Evolutionary conservation across 106 monocot genomes (phyloP), one percentile per base, ranked within the genome.

Genomic region (Allium fistulosum): DNA sequence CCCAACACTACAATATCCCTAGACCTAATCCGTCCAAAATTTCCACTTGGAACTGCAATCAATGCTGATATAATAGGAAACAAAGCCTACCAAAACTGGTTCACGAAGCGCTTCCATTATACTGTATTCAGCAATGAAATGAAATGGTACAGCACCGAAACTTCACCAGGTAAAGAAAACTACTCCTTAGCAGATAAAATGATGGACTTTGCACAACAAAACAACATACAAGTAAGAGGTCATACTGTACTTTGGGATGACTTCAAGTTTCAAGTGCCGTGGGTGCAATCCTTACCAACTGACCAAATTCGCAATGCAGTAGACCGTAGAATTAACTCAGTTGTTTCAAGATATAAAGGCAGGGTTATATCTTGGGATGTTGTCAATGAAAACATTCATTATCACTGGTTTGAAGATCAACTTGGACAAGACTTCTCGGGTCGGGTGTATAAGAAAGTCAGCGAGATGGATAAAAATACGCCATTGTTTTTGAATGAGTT

Each of bases 221-320:
- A 91, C 65, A 14, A 66, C 50, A 79, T 94, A 49, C 7, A 72
- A 0, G 75, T 94, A 17, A 64, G 94, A 52, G 94, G 87, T 11
- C 85, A 94, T 73, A 85, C 77, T 63, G 60, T 94, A 48, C 47
- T 94, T 94, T 94, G 94, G 94, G 80, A 90, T 18, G 83, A 90
- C 17, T 75, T 69, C 13, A 58, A 0, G 49, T 81, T 76, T 61
- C 78, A 65, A 53, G 49, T 0, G 50, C 16, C 10, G 15, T 86
- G 94, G 90, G 78, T 90, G 7, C 26, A 51, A 7, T 17, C 82
- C 0, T 85, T 94, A 17, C 10, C 72, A 8, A 10, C 2, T 0
- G 6, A 17, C 2, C 66, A 79, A 72, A 90, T 94, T 22, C 27
- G 11, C 60, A 17, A 69, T 0, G 94, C 90, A 1, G 46, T 68